Conservation (phyloP, 495 filamentous ascomycete species). For the Melanomma pulvis-pyrius region DNA sequence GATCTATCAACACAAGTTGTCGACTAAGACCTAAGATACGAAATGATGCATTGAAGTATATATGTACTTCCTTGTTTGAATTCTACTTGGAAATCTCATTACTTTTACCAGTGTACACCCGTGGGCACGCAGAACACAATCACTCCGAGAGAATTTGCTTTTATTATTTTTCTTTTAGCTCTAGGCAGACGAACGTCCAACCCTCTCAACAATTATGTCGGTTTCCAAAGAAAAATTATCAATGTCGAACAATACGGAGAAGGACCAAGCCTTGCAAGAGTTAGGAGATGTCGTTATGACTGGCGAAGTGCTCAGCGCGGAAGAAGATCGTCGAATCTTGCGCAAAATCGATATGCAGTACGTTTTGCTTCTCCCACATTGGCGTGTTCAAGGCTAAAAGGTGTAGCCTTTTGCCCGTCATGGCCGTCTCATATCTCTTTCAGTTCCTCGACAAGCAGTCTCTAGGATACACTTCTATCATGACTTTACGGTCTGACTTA, state of each 20-base stretch:
- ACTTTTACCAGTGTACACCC: too few species aligned
- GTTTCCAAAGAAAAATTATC: neutral
- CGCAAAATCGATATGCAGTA: neutral
- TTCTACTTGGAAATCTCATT: too few species aligned
- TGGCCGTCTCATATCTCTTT: neutral
- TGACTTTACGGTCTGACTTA: neutral
- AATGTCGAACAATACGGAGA: neutral
- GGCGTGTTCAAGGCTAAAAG: neutral
- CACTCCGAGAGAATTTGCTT: too few species aligned
- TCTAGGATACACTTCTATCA: neutral
- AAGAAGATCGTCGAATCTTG: neutral
- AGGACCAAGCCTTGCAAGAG: neutral
- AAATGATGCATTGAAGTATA: too few species aligned
- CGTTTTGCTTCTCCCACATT: neutral
- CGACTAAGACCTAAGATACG: neutral
- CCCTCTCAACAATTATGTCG: too few species aligned
- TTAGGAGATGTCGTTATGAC: neutral
- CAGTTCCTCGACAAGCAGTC: neutral
- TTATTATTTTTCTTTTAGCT: too few species aligned
- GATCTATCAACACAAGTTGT: neutral
- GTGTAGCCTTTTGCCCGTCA: neutral
- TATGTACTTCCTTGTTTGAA: neutral
- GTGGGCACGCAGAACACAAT: too few species aligned
- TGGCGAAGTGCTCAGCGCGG: neutral
- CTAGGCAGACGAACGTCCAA: too few species aligned